Evolutionary conservation across 1,139 yeast species (phyloP).

Genomic region (Spencermartinsiella ligniputridi): DNA sequence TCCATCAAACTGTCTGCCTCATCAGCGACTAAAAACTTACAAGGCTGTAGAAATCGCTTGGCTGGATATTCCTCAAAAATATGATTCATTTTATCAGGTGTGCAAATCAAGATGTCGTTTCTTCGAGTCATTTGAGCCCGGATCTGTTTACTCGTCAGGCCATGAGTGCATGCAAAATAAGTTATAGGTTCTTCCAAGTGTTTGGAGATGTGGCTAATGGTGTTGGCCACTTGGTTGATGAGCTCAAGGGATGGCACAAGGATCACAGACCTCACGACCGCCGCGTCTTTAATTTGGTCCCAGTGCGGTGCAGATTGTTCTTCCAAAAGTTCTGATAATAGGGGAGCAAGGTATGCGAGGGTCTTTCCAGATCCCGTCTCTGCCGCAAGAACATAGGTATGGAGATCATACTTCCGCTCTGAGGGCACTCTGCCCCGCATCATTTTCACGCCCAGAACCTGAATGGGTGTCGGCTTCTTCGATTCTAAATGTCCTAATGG

Average conservation of each 20-base stretch:
- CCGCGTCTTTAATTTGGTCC: slow-evolving; percentile 30
- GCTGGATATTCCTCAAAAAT: slow-evolving; percentile 18
- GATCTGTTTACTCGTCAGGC: neutral
- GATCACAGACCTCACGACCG: slow-evolving; percentile 62
- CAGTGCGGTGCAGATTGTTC: slow-evolving; percentile 26
- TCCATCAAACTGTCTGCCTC: slow-evolving; percentile 95
- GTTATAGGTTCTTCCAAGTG: slow-evolving; percentile 26
- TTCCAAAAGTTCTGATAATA: slow-evolving; percentile 63
- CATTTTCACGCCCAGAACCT: slow-evolving; percentile 51
- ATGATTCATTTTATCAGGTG: slow-evolving; percentile 49
- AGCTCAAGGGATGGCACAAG: slow-evolving; percentile 87
- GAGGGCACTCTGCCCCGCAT: slow-evolving; percentile 35
- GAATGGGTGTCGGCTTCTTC: slow-evolving; percentile 59
- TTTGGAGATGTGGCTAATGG: slow-evolving; percentile 56
- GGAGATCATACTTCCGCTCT: slow-evolving; percentile 24
- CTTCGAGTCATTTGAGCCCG: slow-evolving; percentile 26
- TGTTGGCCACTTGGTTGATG: slow-evolving; percentile 68
- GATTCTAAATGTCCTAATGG: slow-evolving; percentile 34
- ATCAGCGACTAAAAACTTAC: slow-evolving; percentile 69
- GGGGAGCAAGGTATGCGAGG: slow-evolving; percentile 78
- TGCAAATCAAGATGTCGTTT: slow-evolving; percentile 73
- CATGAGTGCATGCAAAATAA: slow-evolving; percentile 2
- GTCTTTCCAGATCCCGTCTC: slow-evolving; percentile 98
- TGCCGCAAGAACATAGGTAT: slow-evolving; percentile 79
- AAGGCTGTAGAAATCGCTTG: slow-evolving; percentile 26